Conservation (phyloP, 805 yeast species). For the Monosporozyma unispora region DNA sequence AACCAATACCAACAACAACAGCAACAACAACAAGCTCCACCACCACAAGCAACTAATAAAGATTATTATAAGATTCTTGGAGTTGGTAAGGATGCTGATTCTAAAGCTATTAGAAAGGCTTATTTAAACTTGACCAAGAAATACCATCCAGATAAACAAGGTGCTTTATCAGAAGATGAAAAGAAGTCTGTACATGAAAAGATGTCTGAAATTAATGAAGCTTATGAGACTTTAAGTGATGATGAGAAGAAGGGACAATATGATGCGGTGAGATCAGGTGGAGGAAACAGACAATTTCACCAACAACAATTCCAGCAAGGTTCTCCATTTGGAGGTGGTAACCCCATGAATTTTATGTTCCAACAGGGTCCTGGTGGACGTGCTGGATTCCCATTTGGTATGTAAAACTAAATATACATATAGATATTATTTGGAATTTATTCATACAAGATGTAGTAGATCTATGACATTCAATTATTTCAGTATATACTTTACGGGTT, state of each 20-base stretch:
- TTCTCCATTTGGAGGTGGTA: slow-evolving; percentile 9
- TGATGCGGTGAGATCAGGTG: slow-evolving; percentile 38
- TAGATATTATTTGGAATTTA: not conserved
- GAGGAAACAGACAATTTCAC: slow-evolving; percentile 4
- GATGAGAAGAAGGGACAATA: slow-evolving; percentile 54
- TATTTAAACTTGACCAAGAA: slow-evolving; percentile 69
- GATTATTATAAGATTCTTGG: slow-evolving; percentile 79
- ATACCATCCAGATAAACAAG: slow-evolving; percentile 89
- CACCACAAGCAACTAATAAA: slow-evolving; percentile 33
- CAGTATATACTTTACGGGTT: not conserved
- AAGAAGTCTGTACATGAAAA: slow-evolving; percentile 65
- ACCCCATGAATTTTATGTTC: slow-evolving; percentile 4
- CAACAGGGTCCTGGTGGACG: slow-evolving; percentile 4
- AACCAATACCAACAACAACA: slow-evolving; percentile 31
- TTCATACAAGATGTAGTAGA: not conserved
- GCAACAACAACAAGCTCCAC: slow-evolving; percentile 32
- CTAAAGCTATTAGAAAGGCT: slow-evolving; percentile 67
- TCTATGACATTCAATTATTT: not conserved
- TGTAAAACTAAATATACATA: not conserved
- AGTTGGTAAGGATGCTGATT: slow-evolving; percentile 56
- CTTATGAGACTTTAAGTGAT: slow-evolving; percentile 76
- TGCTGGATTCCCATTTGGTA: slow-evolving; percentile 13
- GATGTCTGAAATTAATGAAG: slow-evolving; percentile 89
- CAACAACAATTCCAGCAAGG: slow-evolving; percentile 7
- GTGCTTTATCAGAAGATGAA: slow-evolving; percentile 46